phyloP scores from a whole-genome alignment of 2,329 filamentous ascomycete genomes.

The Rugonectria rugulosa region DNA sequence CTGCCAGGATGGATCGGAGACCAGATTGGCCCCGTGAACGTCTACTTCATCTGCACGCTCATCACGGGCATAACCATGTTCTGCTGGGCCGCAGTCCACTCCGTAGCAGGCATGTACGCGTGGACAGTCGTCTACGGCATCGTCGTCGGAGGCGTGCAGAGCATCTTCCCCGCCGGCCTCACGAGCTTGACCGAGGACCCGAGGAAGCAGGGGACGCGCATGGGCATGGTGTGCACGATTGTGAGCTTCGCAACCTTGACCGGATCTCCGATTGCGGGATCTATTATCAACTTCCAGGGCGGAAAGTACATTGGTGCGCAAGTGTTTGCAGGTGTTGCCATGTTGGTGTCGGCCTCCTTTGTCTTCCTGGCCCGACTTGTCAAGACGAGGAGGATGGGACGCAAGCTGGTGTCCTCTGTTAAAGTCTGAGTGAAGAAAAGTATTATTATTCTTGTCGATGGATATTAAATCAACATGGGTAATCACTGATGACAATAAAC shows the following conservation, averaged over 20 bases:
- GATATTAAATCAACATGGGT: too few species aligned
- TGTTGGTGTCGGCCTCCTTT: constrained; percentile 24
- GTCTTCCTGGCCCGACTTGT: constrained; percentile 22
- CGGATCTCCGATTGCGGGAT: constrained; percentile 44
- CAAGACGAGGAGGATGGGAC: constrained; percentile 16
- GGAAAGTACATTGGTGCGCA: constrained; percentile 32
- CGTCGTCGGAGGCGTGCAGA: constrained; percentile 28
- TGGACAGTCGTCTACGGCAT: constrained; percentile 35
- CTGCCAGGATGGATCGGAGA: constrained; percentile 66
- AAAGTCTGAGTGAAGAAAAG: constrained; percentile 5
- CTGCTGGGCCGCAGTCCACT: constrained; percentile 33
- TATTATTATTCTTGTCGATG: background rate
- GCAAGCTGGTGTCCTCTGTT: background rate
- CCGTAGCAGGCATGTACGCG: constrained; percentile 29
- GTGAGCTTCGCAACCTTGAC: constrained; percentile 48
- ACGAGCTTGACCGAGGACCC: constrained; percentile 48
- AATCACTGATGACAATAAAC: too few species aligned
- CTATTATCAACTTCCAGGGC: constrained; percentile 30
- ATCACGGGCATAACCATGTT: constrained; percentile 30
- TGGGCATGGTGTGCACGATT: constrained; percentile 51
- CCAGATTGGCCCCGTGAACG: constrained; percentile 58
- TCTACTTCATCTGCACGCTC: constrained; percentile 39
- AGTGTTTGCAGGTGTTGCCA: constrained; percentile 27
- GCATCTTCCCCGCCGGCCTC: constrained; percentile 42
- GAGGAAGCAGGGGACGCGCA: constrained; percentile 47